Evolutionary conservation across 148 eudicot species (phyloP), one percentile per base, ranked within the genome.

Genomic region (Chenopodium formosanum): DNA sequence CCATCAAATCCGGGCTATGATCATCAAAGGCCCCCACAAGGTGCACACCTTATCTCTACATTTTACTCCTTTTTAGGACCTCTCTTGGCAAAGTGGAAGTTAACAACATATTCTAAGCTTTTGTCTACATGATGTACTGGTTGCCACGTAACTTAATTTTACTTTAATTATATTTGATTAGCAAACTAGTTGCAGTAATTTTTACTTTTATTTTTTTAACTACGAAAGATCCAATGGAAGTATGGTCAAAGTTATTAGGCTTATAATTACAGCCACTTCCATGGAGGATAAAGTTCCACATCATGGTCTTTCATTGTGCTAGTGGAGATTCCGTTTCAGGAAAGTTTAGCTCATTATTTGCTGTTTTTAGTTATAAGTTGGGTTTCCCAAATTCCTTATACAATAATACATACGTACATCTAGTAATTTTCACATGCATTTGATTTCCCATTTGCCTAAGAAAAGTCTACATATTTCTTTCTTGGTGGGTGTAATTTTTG

Each of bases 201-300:
- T 48, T 48, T 48, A 76, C n/a, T 9, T 46, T 8, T 76, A 32
- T 50, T 46, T 71, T 67, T 80, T 67, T 80, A 34, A 81, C 56
- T 74, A 62, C 65, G 86, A 79, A 78, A 80, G 89, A 87, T 87
- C 87, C 89, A 87, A 87, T 87, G 86, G 70, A 81, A 40, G 77
- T 83, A 16, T 44, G 80, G 87, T 84, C 87, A 85, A 87, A 81
- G 66, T 76, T 31, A 17, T 73, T 73, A 74, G 75, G 80, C 80
- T 17, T 70, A 82, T 85, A 82, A 79, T 82, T 85, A 82, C 80
- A 23, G 82, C 82, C 82, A 82, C 82, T 74, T 70, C 32, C 74
- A 58, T 81, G 84, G 78, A 81, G 46, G 68, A 73, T 77, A 50
- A 83, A 78, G 79, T 70, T 78, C 82, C 84, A 78, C 76, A 82